Base-by-base conservation (phyloP, 116 monocot genomes). In the Zostera marina region DNA sequence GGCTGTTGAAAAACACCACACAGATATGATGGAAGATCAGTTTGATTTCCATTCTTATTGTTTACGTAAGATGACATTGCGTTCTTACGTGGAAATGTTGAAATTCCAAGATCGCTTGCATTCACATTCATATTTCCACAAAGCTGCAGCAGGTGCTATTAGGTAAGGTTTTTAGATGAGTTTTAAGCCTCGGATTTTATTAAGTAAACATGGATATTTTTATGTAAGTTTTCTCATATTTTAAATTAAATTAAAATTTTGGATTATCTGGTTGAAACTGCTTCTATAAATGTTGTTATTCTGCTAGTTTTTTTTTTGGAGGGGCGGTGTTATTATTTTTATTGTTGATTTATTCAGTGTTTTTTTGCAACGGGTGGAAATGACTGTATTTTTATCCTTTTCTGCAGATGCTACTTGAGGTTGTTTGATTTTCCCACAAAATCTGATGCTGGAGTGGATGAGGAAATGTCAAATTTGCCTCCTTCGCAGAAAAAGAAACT, bases 1-100 rank as follows among this genome's bases (percentile, higher is more conserved):
- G 60, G 88, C 94, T 48, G 94, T 96, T 70, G 94, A 96, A 61
- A 96, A 96, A 56, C 94, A 96, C 46, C 88, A 96, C 71, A 71
- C 79, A 4, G 94, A 96, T 51, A 96, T 96, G 62, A 96, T 75
- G 13, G 94, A 96, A 62, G 94, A 96, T 60, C 94, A 96, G 66
- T 96, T 96, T 74, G 94, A 96, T 59, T 96, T 96, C 64, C 94
- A 96, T 56, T 96, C 94, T 43, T 96, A 96, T 67, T 96, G 94
- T 65, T 61, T 96, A 32, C 81, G 94, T 41, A 96, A 96, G 82
- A 96, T 96, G 94, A 89, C 94, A 16, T 61, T 96, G 11, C 82
- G 94, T 38, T 77, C 94, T 3, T 96, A 96, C 71, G 76, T 96
- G 24, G 77, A 74, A 52, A 96, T 96, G 94, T 61, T 96, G 68